Conservation (phyloP, 805 yeast species). For the Cyberlindnera euphorbiae region DNA sequence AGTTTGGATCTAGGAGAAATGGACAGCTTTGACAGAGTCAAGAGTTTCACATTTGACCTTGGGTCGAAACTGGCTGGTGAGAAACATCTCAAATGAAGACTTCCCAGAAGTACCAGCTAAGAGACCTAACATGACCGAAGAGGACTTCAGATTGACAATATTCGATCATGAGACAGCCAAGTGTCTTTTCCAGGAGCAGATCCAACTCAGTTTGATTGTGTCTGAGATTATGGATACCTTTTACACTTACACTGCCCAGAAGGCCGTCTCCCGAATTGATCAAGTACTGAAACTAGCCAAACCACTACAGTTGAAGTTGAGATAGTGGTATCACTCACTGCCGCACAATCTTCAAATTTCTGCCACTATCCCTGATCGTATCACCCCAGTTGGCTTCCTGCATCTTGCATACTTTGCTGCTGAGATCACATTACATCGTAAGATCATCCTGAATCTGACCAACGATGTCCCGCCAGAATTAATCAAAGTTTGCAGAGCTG, state of each 20-base stretch:
- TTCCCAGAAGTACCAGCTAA: constrained; percentile 62
- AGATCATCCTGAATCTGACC: constrained; percentile 54
- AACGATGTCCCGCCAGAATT: constrained; percentile 47
- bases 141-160: constrained; percentile 17
- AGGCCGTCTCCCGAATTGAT: constrained; percentile 52
- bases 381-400: constrained; percentile 71
- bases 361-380: constrained; percentile 51
- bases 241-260: constrained; percentile 65
- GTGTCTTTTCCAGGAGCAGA: constrained; percentile 60
- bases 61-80: constrained; percentile 77
- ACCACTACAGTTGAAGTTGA: constrained; percentile 65
- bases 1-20: constrained; percentile 84
- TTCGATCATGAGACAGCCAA: constrained; percentile 69
- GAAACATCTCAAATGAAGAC: constrained; percentile 60
- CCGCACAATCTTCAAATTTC: constrained; percentile 62
- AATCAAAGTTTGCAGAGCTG: constrained; percentile 68
- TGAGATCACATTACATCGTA: constrained; percentile 80
- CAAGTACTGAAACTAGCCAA: constrained; percentile 73
- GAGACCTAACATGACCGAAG: constrained; percentile 17
- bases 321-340: constrained; percentile 74
- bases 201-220: constrained; percentile 60
- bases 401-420: constrained; percentile 87
- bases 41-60: constrained; percentile 78
- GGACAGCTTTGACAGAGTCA: constrained; percentile 79
- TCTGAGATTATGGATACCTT: constrained; percentile 69